phyloP scores from a whole-genome alignment of 106 monocot species.

The Platanthera guangdongensis region DNA sequence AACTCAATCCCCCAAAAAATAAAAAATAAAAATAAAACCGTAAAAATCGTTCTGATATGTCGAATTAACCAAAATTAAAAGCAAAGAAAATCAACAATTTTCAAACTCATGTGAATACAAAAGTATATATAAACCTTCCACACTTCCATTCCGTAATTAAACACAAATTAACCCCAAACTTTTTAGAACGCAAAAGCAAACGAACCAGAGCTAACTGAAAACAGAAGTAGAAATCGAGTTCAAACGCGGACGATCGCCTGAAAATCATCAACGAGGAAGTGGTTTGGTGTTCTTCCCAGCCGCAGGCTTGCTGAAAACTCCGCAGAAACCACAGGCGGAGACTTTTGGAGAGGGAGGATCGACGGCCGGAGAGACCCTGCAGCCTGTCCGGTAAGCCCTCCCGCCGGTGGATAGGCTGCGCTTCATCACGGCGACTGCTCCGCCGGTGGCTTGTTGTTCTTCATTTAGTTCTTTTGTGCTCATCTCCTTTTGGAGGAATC shows the following conservation, averaged over 20 bases:
- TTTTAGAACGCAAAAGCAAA: not conserved
- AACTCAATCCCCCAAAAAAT: too few relatives aligned
- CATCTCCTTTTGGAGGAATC: conserved; percentile 12
- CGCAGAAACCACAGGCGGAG: conserved; percentile 30
- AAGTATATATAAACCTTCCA: too few relatives aligned
- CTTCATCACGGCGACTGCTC: conserved; percentile 2
- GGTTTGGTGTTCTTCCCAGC: not conserved
- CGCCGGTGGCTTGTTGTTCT: conserved; percentile 2
- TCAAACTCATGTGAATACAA: too few relatives aligned
- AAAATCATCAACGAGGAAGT: not conserved
- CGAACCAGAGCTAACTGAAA: not conserved
- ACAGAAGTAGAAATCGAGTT: not conserved
- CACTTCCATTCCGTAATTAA: not conserved
- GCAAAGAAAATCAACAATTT: too few relatives aligned
- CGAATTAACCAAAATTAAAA: too few relatives aligned
- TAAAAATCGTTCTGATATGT: too few relatives aligned
- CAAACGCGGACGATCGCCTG: not conserved
- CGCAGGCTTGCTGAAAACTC: conserved; percentile 20
- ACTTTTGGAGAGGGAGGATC: conserved; percentile 49
- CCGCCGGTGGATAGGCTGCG: not conserved
- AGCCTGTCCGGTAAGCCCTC: conserved; percentile 15
- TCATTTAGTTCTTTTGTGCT: not conserved
- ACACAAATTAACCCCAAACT: not conserved
- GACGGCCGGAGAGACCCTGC: conserved; percentile 17
- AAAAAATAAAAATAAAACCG: too few relatives aligned